Percentiles rank a stretch among this genome's conserved stretches.
Evolutionary conservation across 768 basidiomycete species (phyloP).

Genomic region (Mycena indigotica): DNA sequence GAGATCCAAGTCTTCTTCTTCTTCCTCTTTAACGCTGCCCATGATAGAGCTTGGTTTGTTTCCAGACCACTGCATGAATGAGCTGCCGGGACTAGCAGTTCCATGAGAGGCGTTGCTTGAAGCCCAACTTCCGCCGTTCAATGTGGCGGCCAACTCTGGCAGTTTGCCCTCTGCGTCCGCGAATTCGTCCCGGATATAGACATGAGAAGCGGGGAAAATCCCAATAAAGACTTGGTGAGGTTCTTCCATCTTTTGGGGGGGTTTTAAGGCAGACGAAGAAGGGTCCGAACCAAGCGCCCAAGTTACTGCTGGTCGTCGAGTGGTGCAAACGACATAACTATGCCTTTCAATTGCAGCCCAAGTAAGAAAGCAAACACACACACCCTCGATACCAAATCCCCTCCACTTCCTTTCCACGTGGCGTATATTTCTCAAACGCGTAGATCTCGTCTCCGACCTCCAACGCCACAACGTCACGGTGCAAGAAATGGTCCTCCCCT

Average conservation of each 20-base stretch:
- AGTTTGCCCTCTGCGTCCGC: constrained; percentile 87
- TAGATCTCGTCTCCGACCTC: constrained; percentile 98
- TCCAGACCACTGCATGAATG: constrained; percentile 47
- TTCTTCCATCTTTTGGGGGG: constrained; percentile 67
- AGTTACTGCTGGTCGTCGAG: constrained; percentile 69
- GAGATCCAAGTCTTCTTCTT: constrained; percentile 57
- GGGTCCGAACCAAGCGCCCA: constrained; percentile 65
- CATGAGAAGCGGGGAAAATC: constrained; percentile 90
- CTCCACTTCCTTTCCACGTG: constrained; percentile 70
- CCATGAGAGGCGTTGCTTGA: constrained; percentile 31
- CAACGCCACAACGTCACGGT: constrained; percentile 79
- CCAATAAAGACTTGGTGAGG: constrained; percentile 90
- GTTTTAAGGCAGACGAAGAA: constrained; percentile 49
- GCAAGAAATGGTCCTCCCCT: constrained; percentile 58
- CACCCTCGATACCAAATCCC: constrained; percentile 94
- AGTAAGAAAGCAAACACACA: constrained; percentile 35
- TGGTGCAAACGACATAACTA: constrained; percentile 87
- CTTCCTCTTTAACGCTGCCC: constrained; percentile 64
- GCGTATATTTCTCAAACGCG: constrained; percentile 90
- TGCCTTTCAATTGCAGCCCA: constrained; percentile 12
- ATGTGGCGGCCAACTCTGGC: constrained; percentile 67
- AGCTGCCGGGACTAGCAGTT: constrained; percentile 47
- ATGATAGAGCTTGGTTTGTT: constrained; percentile 48
- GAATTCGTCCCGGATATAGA: constrained; percentile 82
- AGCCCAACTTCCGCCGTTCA: constrained; percentile 35